Base-by-base conservation (phyloP, 257 asterid genomes). In the Eustoma russellianum region DNA sequence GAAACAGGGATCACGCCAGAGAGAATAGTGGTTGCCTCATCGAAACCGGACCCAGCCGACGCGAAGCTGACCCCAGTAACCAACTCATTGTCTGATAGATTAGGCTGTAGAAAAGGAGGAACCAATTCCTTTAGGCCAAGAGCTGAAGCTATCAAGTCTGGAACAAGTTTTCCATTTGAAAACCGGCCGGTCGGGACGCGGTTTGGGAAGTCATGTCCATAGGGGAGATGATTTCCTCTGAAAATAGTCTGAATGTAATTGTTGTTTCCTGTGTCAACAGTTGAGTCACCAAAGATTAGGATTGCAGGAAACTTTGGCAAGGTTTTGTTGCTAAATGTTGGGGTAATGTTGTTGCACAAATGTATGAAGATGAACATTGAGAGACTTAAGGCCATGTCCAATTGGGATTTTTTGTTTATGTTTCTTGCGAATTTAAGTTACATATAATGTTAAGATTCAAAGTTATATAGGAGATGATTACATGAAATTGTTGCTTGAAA, bases 41-140 rank as follows among this genome's bases (percentile, higher is more conserved):
- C 97, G 6, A 47, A 77, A 5, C 96, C 96, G 3, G 94, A 83
- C 7, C 88, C 96, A 2, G 83, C 96, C 24, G 96, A 86, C 0
- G 96, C 94, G 33, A 86, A 83, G 65, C 81, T 77, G 48, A 83
- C 95, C 1, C 95, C 95, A 0, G 88, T 79, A 4, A 64, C 51
- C 7, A 86, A 53, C 2, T 86, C 92, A 1, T 59, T 11, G 8
- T 79, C 71, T 0, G 94, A 64, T 14, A 86, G 51, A 60, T 55
- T 19, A 0, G 96, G 96, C 17, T 74, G 69, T 67, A 86, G 70
- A 69, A 67, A 79, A 1, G 94, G 89, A 13, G 86, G 88, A 10
- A 86, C 67, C 0, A 67, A 53, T 7, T 83, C 83, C 70, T 86
- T 86, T 9, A 83, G 54, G 48, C 88, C 86, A 7, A 78, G 35